Conservation (phyloP, 2,329 filamentous ascomycete genomes). For the Aphanocladium album region DNA sequence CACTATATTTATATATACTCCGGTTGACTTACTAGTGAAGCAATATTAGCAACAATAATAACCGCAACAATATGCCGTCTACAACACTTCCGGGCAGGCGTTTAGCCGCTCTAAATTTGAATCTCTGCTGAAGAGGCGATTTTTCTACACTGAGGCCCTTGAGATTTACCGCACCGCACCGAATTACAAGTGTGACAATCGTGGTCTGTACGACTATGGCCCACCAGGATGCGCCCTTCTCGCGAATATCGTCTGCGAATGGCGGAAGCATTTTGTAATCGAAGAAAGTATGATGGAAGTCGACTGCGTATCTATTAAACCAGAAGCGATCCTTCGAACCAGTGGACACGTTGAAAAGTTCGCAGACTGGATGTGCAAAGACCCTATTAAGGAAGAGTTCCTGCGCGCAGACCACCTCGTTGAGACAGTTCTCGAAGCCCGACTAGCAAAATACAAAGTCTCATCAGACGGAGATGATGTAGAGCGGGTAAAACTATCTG, state of each 20-base stretch:
- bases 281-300: constrained; percentile 41
- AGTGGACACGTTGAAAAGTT: constrained; percentile 68
- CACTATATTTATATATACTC: too few species aligned
- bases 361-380: constrained; percentile 67
- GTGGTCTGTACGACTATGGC: constrained; percentile 17
- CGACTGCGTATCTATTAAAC: constrained; percentile 65
- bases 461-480: constrained; percentile 53
- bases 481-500: constrained; percentile 58
- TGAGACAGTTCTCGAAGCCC: constrained; percentile 59
- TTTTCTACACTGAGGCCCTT: constrained; percentile 64
- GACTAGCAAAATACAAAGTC: constrained; percentile 41
- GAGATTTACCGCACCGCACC: constrained; percentile 49
- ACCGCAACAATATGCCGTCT: too few species aligned
- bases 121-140: constrained; percentile 56
- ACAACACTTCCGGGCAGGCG: background rate
- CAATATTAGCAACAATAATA: too few species aligned
- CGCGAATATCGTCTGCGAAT: constrained; percentile 16
- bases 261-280: constrained; percentile 15
- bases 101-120: constrained; percentile 60
- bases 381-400: constrained; percentile 65
- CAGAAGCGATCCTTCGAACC: constrained; percentile 63
- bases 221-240: constrained; percentile 15
- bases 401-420: constrained; percentile 64
- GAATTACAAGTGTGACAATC: constrained; percentile 13
- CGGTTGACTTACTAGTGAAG: too few species aligned